These are phyloP conservation scores for Talaromyces funiculosus DNA, from an alignment of 2,329 filamentous ascomycete genomes.

Conservation along the genomic window DNA sequence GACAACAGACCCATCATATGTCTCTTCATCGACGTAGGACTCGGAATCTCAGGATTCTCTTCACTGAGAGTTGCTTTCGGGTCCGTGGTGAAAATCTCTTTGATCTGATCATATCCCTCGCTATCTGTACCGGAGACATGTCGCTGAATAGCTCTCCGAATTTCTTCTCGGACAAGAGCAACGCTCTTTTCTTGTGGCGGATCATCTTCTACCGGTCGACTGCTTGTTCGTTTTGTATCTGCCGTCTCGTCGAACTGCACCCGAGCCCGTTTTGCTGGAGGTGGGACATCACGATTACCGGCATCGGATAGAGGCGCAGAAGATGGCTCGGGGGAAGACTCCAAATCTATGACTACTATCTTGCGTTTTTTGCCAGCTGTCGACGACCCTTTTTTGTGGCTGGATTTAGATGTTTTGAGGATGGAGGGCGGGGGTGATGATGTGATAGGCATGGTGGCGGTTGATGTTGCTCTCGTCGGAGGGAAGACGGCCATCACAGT, in stretches of 20 bases:
- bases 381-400: constrained; percentile 20
- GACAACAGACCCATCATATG: constrained; percentile 55
- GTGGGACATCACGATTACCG: constrained; percentile 20
- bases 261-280: constrained; percentile 37
- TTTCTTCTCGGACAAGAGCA: constrained; percentile 57
- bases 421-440: constrained; percentile 30
- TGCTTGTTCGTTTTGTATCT: constrained; percentile 20
- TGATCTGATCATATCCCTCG: constrained; percentile 52
- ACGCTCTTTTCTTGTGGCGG: constrained; percentile 48
- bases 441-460: constrained; percentile 27
- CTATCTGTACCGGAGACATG: constrained; percentile 49
- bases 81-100: constrained; percentile 47
- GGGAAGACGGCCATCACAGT: constrained; percentile 32
- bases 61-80: constrained; percentile 38
- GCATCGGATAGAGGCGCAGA: constrained; percentile 27
- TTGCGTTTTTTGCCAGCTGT: constrained; percentile 32
- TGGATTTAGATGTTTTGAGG: constrained; percentile 22
- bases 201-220: constrained; percentile 32
- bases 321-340: constrained; percentile 30
- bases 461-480: constrained; percentile 25
- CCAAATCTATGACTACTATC: constrained; percentile 30
- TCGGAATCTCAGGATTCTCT: constrained; percentile 42
- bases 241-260: constrained; percentile 41
- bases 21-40: constrained; percentile 49
- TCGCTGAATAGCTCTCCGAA: constrained; percentile 52